Conservation (phyloP, 1,284 basidiomycete genomes). For the Fereydounia khargensis region DNA sequence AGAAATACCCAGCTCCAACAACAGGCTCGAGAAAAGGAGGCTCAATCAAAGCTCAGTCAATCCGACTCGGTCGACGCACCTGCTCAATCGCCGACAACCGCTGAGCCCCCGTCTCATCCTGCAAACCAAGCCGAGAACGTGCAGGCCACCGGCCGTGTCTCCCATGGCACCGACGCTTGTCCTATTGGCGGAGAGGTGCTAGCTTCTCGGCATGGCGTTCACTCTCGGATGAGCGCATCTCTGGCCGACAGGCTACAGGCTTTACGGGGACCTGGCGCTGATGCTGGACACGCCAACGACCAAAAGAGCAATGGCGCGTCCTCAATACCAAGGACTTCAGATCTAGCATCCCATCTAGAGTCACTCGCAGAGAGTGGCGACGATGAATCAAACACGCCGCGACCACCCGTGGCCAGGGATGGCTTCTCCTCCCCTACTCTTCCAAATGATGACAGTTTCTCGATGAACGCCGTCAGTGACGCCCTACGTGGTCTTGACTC, state of each 20-base stretch:
- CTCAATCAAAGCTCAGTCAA: no score
- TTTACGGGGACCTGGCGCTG: not conserved
- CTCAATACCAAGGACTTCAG: slow-evolving; percentile 1
- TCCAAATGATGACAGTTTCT: slow-evolving; percentile 6
- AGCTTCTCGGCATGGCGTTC: not conserved
- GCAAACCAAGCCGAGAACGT: no score
- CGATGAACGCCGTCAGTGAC: slow-evolving; percentile 9
- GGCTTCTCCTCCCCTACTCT: not conserved
- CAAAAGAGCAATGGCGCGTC: not conserved
- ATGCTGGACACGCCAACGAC: not conserved
- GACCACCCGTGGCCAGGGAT: slow-evolving; percentile 1
- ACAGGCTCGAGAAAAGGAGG: slow-evolving; percentile 7
- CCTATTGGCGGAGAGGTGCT: slow-evolving; percentile 6
- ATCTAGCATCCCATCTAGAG: slow-evolving; percentile 17
- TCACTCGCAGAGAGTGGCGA: slow-evolving; percentile 6
- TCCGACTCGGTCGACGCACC: slow-evolving; percentile 18
- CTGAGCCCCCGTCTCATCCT: no score
- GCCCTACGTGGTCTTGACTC: slow-evolving; percentile 5
- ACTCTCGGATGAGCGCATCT: not conserved
- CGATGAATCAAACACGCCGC: not conserved
- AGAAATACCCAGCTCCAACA: slow-evolving; percentile 21
- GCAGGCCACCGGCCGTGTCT: slow-evolving; percentile 11
- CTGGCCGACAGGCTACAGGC: not conserved
- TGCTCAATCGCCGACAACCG: no score
- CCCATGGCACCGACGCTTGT: slow-evolving; percentile 22